Percentiles rank a stretch among this genome's conserved stretches.
These are phyloP conservation scores for Hypoxylon lienhwacheense DNA, from an alignment of 495 filamentous ascomycete species.

Conservation along the genomic window DNA sequence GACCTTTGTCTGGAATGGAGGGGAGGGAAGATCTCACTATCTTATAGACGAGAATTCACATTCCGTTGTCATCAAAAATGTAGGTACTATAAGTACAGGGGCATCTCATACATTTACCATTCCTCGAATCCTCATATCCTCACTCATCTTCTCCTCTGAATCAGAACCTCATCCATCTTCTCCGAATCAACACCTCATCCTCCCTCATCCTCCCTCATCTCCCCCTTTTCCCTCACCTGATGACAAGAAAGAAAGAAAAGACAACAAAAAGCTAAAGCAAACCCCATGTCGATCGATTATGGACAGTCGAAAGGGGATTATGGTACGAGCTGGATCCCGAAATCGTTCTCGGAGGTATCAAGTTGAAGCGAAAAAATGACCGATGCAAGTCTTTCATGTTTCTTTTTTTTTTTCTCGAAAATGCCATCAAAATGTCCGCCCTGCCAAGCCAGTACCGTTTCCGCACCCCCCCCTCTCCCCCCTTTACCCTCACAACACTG, in stretches of 20 bases:
- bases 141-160: neutral
- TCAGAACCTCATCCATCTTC: neutral
- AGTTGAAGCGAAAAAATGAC: slow-evolving; percentile 5
- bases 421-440: slow-evolving; percentile 24
- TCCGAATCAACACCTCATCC: neutral
- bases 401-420: slow-evolving; percentile 23
- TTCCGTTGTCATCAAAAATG: slow-evolving; percentile 19
- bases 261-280: no score
- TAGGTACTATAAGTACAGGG: slow-evolving; percentile 16
- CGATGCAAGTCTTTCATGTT: slow-evolving; percentile 12
- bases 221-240: no score
- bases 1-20: slow-evolving; percentile 15
- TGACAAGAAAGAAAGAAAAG: no score
- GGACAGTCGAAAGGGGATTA: slow-evolving; percentile 1
- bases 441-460: slow-evolving; percentile 16
- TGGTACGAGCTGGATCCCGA: no score
- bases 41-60: slow-evolving; percentile 6
- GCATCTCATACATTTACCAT: slow-evolving; percentile 1
- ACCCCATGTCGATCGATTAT: no score
- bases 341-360: no score
- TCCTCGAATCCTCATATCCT: neutral
- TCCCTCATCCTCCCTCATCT: neutral
- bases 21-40: neutral
- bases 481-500: slow-evolving; percentile 10
- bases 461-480: slow-evolving; percentile 6